A percentile compares a stretch with the other conserved stretches of the same genome.
These are phyloP conservation scores for Candida rishiriensis DNA, from an alignment of 805 yeast genomes.

Conservation along the genomic window DNA sequence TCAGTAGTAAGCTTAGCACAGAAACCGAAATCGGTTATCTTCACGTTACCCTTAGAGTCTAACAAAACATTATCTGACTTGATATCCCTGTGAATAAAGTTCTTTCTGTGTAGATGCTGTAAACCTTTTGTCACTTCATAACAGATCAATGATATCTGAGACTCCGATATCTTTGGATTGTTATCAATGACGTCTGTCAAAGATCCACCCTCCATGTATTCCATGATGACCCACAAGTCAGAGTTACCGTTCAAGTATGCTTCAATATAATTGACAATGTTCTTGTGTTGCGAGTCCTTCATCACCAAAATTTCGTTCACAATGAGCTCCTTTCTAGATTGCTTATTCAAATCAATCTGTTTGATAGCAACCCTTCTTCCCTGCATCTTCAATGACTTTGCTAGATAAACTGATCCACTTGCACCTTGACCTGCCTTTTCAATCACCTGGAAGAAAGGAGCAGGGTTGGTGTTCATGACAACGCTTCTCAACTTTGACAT, in stretches of 20 bases:
- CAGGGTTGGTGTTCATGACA: conserved; percentile 82
- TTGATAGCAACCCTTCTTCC: conserved; percentile 86
- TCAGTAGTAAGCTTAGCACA: conserved; percentile 89
- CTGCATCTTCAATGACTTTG: conserved; percentile 49
- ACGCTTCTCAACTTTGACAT: conserved; percentile 78
- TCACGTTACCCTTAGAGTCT: conserved; percentile 78
- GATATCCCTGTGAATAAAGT: conserved; percentile 94
- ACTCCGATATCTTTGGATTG: conserved; percentile 72
- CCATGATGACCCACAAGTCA: conserved; percentile 99
- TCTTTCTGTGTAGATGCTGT: conserved; percentile 85
- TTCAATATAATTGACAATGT: conserved; percentile 91
- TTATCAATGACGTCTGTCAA: conserved; percentile 93
- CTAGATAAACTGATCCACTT: conserved; percentile 89
- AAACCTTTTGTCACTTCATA: conserved; percentile 87
- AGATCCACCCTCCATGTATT: conserved; percentile 98
- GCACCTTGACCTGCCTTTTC: conserved; percentile 98
- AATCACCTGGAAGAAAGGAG: conserved; percentile 68
- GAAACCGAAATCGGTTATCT: conserved; percentile 92
- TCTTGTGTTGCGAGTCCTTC: conserved; percentile 93
- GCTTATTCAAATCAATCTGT: conserved; percentile 88
- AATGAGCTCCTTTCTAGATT: conserved; percentile 91
- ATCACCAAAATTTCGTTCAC: conserved; percentile 94
- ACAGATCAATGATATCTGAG: conserved; percentile 89
- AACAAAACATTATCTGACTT: conserved; percentile 92
- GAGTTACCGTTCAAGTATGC: conserved; percentile 74